phyloP scores from a whole-genome alignment of 202 grass and related monocot genomes.

The Carex sylvatica region DNA sequence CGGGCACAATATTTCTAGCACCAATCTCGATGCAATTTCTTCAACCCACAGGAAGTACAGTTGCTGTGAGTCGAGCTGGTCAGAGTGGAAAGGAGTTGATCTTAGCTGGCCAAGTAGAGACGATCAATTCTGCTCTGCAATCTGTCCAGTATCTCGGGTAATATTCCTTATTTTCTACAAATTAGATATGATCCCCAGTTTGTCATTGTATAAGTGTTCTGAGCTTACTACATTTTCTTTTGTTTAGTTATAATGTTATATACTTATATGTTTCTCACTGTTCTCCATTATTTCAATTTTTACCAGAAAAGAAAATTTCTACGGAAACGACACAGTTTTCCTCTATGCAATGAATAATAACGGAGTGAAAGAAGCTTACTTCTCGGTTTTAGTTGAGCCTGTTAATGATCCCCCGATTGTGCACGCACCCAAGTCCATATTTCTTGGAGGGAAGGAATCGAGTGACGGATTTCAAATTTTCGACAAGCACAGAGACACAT shows the following conservation, averaged over 20 bases:
- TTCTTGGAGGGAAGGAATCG: constrained; percentile 44
- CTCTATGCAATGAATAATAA: constrained; percentile 48
- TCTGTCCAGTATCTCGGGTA: constrained; percentile 63
- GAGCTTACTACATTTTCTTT: background rate
- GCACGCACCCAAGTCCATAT: constrained; percentile 60
- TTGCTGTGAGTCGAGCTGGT: constrained; percentile 43
- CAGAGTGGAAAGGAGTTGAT: constrained; percentile 41
- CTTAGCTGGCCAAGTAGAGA: constrained; percentile 47
- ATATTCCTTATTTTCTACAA: background rate
- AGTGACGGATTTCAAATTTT: constrained; percentile 54
- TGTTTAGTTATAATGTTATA: background rate
- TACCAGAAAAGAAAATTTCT: constrained; percentile 69
- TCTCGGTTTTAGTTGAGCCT: constrained; percentile 56
- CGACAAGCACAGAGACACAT: constrained; percentile 50
- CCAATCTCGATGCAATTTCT: constrained; percentile 59
- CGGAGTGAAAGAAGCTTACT: constrained; percentile 34
- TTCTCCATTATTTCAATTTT: constrained; percentile 22
- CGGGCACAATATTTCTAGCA: constrained; percentile 58
- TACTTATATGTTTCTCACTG: background rate
- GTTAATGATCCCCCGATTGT: constrained; percentile 71
- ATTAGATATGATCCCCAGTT: background rate
- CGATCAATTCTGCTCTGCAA: constrained; percentile 53
- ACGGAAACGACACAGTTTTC: constrained; percentile 55
- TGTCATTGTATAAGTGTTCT: background rate
- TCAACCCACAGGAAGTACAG: constrained; percentile 25